Evolutionary conservation across 2,329 filamentous ascomycete genomes (phyloP).

Genomic region (Westerdykella aurantiaca): DNA sequence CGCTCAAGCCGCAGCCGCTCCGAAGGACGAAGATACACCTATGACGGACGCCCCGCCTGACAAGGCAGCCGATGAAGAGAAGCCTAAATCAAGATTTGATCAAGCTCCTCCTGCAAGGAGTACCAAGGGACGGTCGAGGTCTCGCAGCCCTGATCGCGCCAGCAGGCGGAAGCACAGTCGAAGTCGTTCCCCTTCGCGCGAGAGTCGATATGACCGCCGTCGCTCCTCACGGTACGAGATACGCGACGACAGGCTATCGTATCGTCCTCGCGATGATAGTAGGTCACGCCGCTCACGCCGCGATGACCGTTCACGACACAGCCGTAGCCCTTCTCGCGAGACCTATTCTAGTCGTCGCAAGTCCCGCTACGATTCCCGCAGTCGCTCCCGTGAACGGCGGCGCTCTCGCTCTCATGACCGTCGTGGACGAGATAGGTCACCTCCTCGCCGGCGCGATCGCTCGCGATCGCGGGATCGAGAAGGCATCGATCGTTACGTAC

Average conservation of each 20-base stretch:
- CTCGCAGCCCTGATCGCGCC: constrained; percentile 24
- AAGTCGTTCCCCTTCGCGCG: constrained; percentile 28
- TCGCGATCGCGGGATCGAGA: constrained; percentile 29
- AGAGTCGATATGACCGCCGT: constrained; percentile 19
- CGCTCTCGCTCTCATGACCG: constrained; percentile 14
- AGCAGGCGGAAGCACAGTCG: constrained; percentile 23
- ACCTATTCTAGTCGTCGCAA: constrained; percentile 24
- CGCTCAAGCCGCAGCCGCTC: constrained; percentile 3
- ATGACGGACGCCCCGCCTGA: constrained; percentile 26
- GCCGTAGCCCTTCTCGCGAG: constrained; percentile 26
- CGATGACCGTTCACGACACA: constrained; percentile 17
- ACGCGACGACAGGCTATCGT: constrained; percentile 21
- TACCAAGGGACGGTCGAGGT: constrained; percentile 23
- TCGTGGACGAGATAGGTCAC: neutral
- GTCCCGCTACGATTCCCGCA: constrained; percentile 23
- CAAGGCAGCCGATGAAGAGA: constrained; percentile 9
- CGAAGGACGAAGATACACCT: constrained; percentile 17
- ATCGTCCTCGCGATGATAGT: constrained; percentile 16
- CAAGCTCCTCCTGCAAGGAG: constrained; percentile 17
- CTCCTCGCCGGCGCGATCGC: constrained; percentile 4
- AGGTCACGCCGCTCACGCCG: constrained; percentile 17
- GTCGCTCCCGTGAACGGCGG: constrained; percentile 19
- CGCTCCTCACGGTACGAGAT: constrained; percentile 19
- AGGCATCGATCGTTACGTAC: constrained; percentile 36
- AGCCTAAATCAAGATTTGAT: constrained; percentile 20